phyloP scores from a whole-genome alignment of 2,329 filamentous ascomycete species.

The Botrytis fabae region DNA sequence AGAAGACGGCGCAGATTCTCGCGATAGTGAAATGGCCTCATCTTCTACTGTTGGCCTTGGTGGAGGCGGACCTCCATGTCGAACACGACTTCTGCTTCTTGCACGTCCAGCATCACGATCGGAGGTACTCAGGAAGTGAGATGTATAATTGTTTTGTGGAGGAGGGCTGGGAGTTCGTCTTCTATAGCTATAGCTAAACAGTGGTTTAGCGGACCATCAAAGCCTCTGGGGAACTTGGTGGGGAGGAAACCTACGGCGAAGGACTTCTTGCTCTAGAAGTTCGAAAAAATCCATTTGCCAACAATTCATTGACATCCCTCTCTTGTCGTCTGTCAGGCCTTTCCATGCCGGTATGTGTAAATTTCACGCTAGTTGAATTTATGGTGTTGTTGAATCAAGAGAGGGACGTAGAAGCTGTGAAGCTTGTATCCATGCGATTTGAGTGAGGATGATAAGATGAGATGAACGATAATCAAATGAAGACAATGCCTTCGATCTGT shows the following conservation, averaged over 20 bases:
- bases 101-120: conserved; percentile 21
- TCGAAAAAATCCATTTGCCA: conserved; percentile 53
- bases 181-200: conserved; percentile 17
- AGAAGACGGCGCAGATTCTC: conserved; percentile 49
- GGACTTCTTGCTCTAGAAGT: conserved; percentile 48
- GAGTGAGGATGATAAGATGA: neutral
- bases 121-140: conserved; percentile 22
- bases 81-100: conserved; percentile 31
- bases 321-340: conserved; percentile 24
- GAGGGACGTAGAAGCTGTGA: neutral
- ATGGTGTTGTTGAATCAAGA: neutral
- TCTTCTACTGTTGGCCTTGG: conserved; percentile 70
- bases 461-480: neutral
- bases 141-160: conserved; percentile 24
- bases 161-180: conserved; percentile 14
- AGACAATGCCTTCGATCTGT: neutral
- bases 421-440: neutral
- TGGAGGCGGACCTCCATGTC: conserved; percentile 43
- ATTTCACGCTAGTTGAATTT: neutral
- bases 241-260: conserved; percentile 37
- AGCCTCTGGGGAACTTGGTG: neutral
- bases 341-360: conserved; percentile 29
- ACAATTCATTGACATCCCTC: conserved; percentile 36
- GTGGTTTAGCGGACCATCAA: neutral
- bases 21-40: conserved; percentile 61